Percentiles rank a stretch among this genome's conserved stretches.
Conservation (phyloP, 23 red algal genomes). For the Gracilaria gracilis region DNA sequence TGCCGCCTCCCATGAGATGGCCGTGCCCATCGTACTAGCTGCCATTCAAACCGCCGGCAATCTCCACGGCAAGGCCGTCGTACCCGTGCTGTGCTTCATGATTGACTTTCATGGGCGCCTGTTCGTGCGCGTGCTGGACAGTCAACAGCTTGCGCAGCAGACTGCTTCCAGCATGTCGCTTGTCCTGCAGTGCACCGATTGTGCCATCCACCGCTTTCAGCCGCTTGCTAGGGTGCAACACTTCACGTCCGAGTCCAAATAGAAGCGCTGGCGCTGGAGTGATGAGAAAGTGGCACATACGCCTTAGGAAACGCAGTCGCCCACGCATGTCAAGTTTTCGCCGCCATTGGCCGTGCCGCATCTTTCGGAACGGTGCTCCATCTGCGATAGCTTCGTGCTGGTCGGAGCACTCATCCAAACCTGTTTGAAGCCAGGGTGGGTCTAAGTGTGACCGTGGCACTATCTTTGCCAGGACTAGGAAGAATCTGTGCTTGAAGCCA, state of each 20-base stretch:
- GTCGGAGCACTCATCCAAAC: conserved; percentile 83
- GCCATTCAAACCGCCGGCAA: too few relatives aligned
- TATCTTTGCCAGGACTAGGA: too few relatives aligned
- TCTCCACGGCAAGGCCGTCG: too few relatives aligned
- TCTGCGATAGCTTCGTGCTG: conserved; percentile 53
- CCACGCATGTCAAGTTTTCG: conserved; percentile 37
- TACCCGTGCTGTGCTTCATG: too few relatives aligned
- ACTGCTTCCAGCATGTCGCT: conserved; percentile 55
- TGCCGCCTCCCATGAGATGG: too few relatives aligned
- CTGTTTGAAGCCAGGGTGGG: too few relatives aligned
- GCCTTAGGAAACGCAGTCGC: not conserved
- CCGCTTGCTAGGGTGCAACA: conserved; percentile 46
- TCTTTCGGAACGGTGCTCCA: conserved; percentile 41
- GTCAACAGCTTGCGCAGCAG: conserved; percentile 38
- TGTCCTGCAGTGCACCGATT: too few relatives aligned
- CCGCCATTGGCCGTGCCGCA: too few relatives aligned
- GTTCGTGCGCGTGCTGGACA: conserved; percentile 84
- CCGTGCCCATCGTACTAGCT: too few relatives aligned
- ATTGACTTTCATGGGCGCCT: conserved; percentile 98
- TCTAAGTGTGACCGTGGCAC: too few relatives aligned
- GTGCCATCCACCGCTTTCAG: too few relatives aligned
- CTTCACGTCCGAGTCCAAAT: conserved; percentile 9
- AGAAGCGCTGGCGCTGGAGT: conserved; percentile 20
- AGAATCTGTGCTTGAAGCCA: too few relatives aligned
- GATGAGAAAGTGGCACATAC: not conserved